Evolutionary conservation across 2,329 filamentous ascomycete genomes (phyloP).

Genomic region (Diplodia corticola): DNA sequence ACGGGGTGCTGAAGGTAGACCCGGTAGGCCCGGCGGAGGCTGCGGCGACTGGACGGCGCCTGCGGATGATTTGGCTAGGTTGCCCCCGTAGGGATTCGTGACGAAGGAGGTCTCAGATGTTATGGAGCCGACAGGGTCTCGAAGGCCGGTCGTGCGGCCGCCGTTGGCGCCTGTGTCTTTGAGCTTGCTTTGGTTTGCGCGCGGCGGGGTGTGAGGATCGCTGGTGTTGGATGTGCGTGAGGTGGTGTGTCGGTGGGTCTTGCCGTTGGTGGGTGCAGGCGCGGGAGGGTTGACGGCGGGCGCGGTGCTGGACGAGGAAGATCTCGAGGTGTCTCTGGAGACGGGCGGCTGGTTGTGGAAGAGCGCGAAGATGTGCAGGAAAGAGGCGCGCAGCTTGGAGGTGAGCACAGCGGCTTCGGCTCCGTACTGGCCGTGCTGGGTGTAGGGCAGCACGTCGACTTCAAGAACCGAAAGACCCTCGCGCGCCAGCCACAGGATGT

Average conservation of each 20-base stretch:
- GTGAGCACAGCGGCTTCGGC: conserved; percentile 82
- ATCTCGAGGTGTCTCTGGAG: conserved; percentile 12
- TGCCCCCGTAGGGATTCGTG: conserved; percentile 50
- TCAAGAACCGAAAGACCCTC: conserved; percentile 89
- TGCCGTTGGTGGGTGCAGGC: not conserved
- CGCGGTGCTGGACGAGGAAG: conserved; percentile 42
- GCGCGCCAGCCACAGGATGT: conserved; percentile 92
- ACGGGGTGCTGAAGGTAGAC: conserved; percentile 34
- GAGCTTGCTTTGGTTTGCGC: conserved; percentile 20
- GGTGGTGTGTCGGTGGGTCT: not conserved
- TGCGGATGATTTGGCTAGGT: conserved; percentile 36
- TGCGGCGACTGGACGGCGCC: conserved; percentile 10
- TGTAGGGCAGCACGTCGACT: conserved; percentile 73
- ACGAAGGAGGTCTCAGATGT: conserved; percentile 53
- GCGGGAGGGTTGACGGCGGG: not conserved
- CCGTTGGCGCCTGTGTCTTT: conserved; percentile 1
- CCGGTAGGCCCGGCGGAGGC: conserved; percentile 43
- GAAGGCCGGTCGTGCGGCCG: conserved; percentile 43
- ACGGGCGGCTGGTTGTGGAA: conserved; percentile 90
- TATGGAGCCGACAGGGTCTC: conserved; percentile 51
- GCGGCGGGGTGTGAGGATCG: conserved; percentile 17
- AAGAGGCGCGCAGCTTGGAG: conserved; percentile 88
- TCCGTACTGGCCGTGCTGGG: conserved; percentile 70
- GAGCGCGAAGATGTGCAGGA: conserved; percentile 94
- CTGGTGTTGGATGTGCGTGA: conserved; percentile 8